Base-by-base conservation (phyloP, 352 stramenopile genomes). In the Phytopythium sindhum region DNA sequence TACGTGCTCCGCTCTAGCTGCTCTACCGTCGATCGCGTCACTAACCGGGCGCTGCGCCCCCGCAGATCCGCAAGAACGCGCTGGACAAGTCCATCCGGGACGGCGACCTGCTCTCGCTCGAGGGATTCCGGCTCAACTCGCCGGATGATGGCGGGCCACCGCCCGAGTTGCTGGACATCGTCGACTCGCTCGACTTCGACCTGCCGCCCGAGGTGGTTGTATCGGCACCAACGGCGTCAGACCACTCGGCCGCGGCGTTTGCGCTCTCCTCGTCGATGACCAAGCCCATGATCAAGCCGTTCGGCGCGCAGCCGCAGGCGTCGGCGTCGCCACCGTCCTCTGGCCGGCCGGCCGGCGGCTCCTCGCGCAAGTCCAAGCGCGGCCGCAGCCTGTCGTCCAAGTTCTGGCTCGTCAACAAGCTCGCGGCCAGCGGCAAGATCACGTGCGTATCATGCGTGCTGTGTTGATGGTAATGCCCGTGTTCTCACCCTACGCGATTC, bases 361-460 rank as follows among this genome's bases (percentile, higher is more conserved):
- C 63, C 14, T 86, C 73, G 11, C 78, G 79, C 52, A 90, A 90
- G 60, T 63, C 80, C 9, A 93, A 91, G 61, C 78, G 85, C 17
- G 77, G 74, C 48, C 80, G 85, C 26, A 91, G 83, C 39, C 70
- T 93, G 14, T 93, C 85, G 65, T 91, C 82, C 69, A 93, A 93
- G 69, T 93, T 91, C 51, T 91, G 81, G 85, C 85, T 91, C 41
- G 79, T 93, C 37, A 91, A 93, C 75, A 91, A 89, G 48, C 77
- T 93, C 48, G 85, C 85, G 14, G 73, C 80, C 41, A 90, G 78
- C 63, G 85, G 85, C 39, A 89, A 88, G 71, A 93, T 93, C 73
- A 81, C 67, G 78, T 87, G 63, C 35, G 77, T 70, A 26, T 2
- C 2, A 1, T 28, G 7, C 21, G 11, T 19, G 4, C 6, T n/a